Percentiles rank a stretch among this genome's conserved stretches.
These are phyloP conservation scores for Xylaria sp. DNA, from an alignment of 2,329 filamentous ascomycete genomes.

Conservation along the genomic window DNA sequence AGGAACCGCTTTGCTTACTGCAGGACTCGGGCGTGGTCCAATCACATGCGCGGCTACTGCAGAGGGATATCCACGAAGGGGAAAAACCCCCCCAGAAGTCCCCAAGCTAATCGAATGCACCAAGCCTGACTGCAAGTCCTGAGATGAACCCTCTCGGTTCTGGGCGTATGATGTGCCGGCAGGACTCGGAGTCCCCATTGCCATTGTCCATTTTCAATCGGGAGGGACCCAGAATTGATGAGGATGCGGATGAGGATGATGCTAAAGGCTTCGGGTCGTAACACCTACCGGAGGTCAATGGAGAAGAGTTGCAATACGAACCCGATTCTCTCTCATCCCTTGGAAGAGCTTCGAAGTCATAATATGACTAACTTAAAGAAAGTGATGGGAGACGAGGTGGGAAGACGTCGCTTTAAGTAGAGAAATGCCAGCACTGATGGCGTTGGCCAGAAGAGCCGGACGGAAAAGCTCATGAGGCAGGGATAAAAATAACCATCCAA, in stretches of 20 bases:
- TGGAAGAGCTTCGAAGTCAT: background rate
- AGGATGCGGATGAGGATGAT: conserved; percentile 12
- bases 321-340: background rate
- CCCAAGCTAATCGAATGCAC: conserved; percentile 28
- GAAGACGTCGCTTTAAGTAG: conserved; percentile 4
- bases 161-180: conserved; percentile 33
- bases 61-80: conserved; percentile 23
- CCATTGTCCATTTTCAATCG: conserved; percentile 10
- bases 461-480: background rate
- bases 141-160: conserved; percentile 30
- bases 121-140: conserved; percentile 24
- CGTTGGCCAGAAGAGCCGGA: background rate
- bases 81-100: conserved; percentile 26
- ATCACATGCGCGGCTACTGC: conserved; percentile 29
- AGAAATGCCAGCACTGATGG: background rate
- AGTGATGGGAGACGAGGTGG: background rate
- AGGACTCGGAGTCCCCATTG: conserved; percentile 18
- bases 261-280: conserved; percentile 13
- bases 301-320: background rate
- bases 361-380: too few relatives aligned
- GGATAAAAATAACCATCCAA: conserved; percentile 24
- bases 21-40: conserved; percentile 39
- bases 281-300: conserved; percentile 12
- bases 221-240: conserved; percentile 16
- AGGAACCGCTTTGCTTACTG: conserved; percentile 38